Conservation (phyloP, 768 basidiomycete genomes). For the Lactifluus volemus region DNA sequence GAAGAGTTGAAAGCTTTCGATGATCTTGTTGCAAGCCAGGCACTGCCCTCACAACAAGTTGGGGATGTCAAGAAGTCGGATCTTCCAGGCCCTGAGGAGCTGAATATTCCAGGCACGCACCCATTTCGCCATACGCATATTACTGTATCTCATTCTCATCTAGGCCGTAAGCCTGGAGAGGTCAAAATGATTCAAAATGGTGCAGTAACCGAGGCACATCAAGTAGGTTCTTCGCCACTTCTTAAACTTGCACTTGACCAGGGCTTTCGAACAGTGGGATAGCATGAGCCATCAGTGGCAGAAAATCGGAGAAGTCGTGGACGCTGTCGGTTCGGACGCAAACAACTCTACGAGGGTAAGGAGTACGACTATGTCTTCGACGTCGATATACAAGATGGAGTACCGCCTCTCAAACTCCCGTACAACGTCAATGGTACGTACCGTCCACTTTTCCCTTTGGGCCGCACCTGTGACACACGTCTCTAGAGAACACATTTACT, state of each 20-base stretch:
- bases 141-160: neutral
- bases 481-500: slow-evolving; percentile 77
- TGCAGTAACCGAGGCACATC: slow-evolving; percentile 80
- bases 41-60: slow-evolving; percentile 77
- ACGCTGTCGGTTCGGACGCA: slow-evolving; percentile 88
- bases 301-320: slow-evolving; percentile 93
- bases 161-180: slow-evolving; percentile 90
- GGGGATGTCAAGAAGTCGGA: slow-evolving; percentile 89
- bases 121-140: neutral
- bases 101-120: slow-evolving; percentile 55
- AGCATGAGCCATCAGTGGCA: slow-evolving; percentile 61
- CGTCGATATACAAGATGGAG: slow-evolving; percentile 90
- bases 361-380: slow-evolving; percentile 99
- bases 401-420: slow-evolving; percentile 87
- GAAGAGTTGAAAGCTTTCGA: slow-evolving; percentile 64
- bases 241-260: neutral
- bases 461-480: neutral
- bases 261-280: slow-evolving; percentile 60
- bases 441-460: neutral
- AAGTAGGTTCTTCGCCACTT: slow-evolving; percentile 39
- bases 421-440: slow-evolving; percentile 77
- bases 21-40: slow-evolving; percentile 63
- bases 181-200: slow-evolving; percentile 85
- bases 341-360: slow-evolving; percentile 85
- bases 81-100: slow-evolving; percentile 77